Conservation (phyloP, 1,139 yeast species). For the Suzukiozyma palmioleophila region DNA sequence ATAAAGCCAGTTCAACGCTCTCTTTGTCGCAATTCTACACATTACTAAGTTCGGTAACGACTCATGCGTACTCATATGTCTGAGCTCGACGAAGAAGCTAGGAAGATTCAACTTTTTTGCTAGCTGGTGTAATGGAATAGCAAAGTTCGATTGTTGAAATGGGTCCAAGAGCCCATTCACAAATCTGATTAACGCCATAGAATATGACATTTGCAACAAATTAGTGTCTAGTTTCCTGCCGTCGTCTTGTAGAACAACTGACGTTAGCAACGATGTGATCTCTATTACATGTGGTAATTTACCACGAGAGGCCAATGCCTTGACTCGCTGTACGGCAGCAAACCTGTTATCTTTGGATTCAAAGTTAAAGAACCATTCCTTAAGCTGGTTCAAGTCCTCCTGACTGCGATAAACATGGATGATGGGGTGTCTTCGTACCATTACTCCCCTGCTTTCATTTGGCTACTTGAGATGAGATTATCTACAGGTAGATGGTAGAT, state of each 20-base stretch:
- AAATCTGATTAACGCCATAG: conserved; percentile 80
- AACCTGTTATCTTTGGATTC: conserved; percentile 19
- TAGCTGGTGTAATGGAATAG: conserved; percentile 70
- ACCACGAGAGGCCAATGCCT: conserved; percentile 35
- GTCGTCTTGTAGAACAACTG: conserved; percentile 46
- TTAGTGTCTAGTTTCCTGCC: conserved; percentile 19
- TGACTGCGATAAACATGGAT: conserved; percentile 53
- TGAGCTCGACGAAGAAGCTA: conserved; percentile 76
- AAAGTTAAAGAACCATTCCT: conserved; percentile 54
- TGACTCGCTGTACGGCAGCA: conserved; percentile 45
- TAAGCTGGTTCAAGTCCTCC: conserved; percentile 50
- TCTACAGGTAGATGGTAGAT: neutral
- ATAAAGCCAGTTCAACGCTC: conserved; percentile 74
- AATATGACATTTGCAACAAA: conserved; percentile 48
- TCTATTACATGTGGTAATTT: conserved; percentile 45
- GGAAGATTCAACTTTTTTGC: conserved; percentile 74
- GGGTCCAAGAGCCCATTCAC: conserved; percentile 93
- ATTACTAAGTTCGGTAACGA: conserved; percentile 66
- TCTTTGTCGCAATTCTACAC: conserved; percentile 51
- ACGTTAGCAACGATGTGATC: conserved; percentile 58
- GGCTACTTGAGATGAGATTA: neutral
- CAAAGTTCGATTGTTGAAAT: conserved; percentile 71
- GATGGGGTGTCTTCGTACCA: conserved; percentile 29
- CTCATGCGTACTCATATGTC: conserved; percentile 94
- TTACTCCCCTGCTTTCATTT: neutral